Base-by-base conservation (phyloP, 805 yeast genomes). In the Hanseniaspora lachancei region DNA sequence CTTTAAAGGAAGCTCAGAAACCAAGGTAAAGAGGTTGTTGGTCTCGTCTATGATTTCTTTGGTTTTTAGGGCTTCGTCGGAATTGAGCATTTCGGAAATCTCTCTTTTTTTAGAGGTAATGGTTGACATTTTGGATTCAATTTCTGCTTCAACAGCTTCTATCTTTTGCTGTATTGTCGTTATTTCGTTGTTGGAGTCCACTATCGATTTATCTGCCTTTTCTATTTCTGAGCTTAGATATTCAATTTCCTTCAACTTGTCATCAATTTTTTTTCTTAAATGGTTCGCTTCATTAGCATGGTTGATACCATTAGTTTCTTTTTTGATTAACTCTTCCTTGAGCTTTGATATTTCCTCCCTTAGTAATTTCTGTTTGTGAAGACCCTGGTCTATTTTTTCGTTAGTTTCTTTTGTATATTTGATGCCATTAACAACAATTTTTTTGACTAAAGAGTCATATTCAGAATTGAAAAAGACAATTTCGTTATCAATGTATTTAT, bases 171-270 rank as follows among this genome's bases (percentile, higher is more conserved):
- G 47, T 3, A 61, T 43, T 8, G 48, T 46, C 57, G 58, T 41
- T 7, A 74, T 69, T 40, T 67, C 71, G 1, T 47, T 47, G 1
- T 69, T 63, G 0, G 81, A 74, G 18, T 78, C 83, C 13, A 60
- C 59, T 0, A 76, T 72, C 0, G 88, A 75, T 9, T 66, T 68
- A 12, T 65, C 61, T 0, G 88, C 84, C 52, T 80, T 76, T 20
- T 67, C 68, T 34, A 79, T 74, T 64, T 86, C 91, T 34, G 71
- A 72, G 9, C 66, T 62, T 79, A 82, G 83, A 66, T 85, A 89
- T 50, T 72, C 77, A 47, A 73, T 76, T 62, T 88, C 95, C 38
- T 78, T 79, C 1, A 66, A 65, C 44, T 74, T 73, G 6, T 81
- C 72, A 27, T 74, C 74, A 1, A 76, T 62, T 58, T 74, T 74